A percentile compares a stretch with the other conserved stretches of the same genome.
Evolutionary conservation across 805 yeast genomes (phyloP).

Genomic region (Nakazawaea anatomiae): DNA sequence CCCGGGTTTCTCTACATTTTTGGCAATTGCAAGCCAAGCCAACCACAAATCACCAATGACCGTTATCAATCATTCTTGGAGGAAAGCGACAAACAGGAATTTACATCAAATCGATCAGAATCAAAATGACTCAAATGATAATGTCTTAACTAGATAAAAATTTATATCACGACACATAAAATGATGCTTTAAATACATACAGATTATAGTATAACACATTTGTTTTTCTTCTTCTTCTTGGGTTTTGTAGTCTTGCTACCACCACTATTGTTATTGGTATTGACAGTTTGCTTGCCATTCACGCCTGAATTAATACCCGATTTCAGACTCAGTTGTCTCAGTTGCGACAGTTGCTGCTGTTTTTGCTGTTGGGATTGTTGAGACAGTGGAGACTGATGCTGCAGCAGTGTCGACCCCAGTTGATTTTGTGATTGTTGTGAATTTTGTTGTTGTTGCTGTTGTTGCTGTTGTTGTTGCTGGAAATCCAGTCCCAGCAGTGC

Average conservation of each 20-base stretch:
- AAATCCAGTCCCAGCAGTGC: slow-evolving; percentile 14
- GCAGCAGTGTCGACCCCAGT: background rate
- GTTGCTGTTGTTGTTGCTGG: background rate
- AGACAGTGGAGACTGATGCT: background rate
- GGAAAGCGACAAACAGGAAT: too few relatives aligned
- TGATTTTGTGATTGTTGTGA: background rate
- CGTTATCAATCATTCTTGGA: too few relatives aligned
- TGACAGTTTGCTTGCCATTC: background rate
- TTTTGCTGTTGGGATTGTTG: background rate
- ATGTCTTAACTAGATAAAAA: too few relatives aligned
- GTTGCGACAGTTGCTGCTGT: background rate
- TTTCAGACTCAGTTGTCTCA: background rate
- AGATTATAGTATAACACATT: background rate
- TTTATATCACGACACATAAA: too few relatives aligned
- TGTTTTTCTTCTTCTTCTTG: slow-evolving; percentile 6
- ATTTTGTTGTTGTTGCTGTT: background rate
- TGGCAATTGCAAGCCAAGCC: too few relatives aligned
- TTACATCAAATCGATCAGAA: too few relatives aligned
- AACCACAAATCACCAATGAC: too few relatives aligned
- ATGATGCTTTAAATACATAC: too few relatives aligned
- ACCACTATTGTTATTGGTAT: background rate
- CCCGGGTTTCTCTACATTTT: too few relatives aligned
- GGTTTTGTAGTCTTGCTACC: background rate
- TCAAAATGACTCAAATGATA: too few relatives aligned
- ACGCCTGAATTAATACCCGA: background rate